Base-by-base conservation (phyloP, 2,329 filamentous ascomycete genomes). In the Fusarium hainanense region DNA sequence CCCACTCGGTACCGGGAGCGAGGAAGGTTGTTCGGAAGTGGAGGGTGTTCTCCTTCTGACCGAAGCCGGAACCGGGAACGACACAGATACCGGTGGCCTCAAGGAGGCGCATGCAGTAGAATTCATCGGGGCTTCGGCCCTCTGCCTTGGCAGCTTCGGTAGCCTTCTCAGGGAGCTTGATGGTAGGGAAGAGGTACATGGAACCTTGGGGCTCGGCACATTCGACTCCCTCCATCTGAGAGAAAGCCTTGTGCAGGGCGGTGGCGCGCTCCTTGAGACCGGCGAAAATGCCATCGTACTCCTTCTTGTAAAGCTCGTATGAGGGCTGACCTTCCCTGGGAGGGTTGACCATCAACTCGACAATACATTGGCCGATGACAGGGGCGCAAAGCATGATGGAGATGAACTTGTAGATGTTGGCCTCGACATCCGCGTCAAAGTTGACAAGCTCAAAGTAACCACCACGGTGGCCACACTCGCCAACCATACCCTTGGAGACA, bases 141-240 rank as follows among this genome's bases (percentile, higher is more conserved):
- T 94, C 92, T 66, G 90, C 83, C 76, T 85, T 80, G 37, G 96
- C 96, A 18, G 92, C 93, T 70, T 91, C 90, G 67, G 90, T 82
- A 42, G 94, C 96, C 82, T 93, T 93, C 25, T 82, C 74, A 3
- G 96, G 89, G 25, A 99, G 85, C 34, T 85, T 89, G 82, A 99
- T 97, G 74, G 93, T 96, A 25, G 96, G 96, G 89, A 98, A 99
- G 76, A 99, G 92, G 84, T 99, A 99, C 96, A 99, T 99, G 79
- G 92, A 91, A 65, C 96, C 96, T 87, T 97, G 92, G 58, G 96
- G 96, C 73, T 89, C 87, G 75, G 92, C 92, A 82, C 94, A 97
- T 79, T 94, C 89, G 63, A 99, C 95, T 62, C 96, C 96, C 81
- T 98, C 95, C 96, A 99, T 98, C 78, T 93, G 84, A 80, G 89